phyloP scores from a whole-genome alignment of 202 grass and related monocot genomes.

The Setaria viridis region DNA sequence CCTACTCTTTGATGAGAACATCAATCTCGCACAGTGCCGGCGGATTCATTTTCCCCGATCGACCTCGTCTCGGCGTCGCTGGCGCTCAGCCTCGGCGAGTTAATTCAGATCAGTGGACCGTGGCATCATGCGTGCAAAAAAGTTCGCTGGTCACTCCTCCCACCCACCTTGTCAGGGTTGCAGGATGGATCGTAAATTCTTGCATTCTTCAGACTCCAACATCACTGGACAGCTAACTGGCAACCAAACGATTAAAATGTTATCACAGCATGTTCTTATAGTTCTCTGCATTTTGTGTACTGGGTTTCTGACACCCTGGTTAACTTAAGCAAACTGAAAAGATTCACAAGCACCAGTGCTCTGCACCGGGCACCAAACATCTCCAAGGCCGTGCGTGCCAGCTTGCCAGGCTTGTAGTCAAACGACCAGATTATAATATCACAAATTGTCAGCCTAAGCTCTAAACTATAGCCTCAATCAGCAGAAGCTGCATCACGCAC shows the following conservation, averaged over 20 bases:
- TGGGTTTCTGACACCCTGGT: neutral
- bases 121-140: neutral
- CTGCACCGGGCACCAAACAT: conserved; percentile 30
- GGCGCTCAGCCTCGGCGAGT: conserved; percentile 9
- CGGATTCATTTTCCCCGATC: neutral
- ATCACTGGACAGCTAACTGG: neutral
- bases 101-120: neutral
- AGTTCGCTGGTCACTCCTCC: neutral
- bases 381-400: conserved; percentile 19
- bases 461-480: neutral
- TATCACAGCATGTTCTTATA: neutral
- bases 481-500: neutral
- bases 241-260: neutral
- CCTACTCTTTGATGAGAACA: neutral
- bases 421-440: conserved; percentile 29
- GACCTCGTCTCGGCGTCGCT: neutral
- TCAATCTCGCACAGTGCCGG: neutral
- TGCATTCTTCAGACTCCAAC: neutral
- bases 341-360: neutral
- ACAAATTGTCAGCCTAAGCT: conserved; percentile 19
- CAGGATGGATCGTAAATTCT: too few species aligned
- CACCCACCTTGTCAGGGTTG: neutral
- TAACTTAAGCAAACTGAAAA: neutral
- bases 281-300: neutral
- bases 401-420: conserved; percentile 44